Base-by-base conservation (phyloP, 768 basidiomycete species). In the Rhizopogon vulgaris region DNA sequence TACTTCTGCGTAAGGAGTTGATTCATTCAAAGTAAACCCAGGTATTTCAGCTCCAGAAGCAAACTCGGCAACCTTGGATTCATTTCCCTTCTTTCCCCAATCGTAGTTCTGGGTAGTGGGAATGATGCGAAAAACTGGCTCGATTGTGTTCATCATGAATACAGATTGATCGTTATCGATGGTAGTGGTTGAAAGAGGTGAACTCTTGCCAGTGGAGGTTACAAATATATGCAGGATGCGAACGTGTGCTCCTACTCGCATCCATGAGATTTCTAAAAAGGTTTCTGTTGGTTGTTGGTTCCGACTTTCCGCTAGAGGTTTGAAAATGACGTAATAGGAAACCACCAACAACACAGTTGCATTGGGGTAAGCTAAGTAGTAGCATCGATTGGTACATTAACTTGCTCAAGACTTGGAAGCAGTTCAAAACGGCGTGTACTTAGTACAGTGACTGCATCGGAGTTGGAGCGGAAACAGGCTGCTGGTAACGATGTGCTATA, bases 1-100 rank as follows among this genome's bases (percentile, higher is more conserved):
- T 66, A 92, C 95, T 83, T 99, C 95, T 25, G 96, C 95, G 65
- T 98, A 98, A 3, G 92, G 90, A 54, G 79, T 76, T 17, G 73
- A 68, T 59, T 86, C 80, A 56, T 93, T 82, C 48, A 92, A 72
- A 10, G 64, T 58, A 67, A 94, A 92, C 6, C 75, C 81, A 4
- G 84, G 77, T 3, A 88, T 67, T 43, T 72, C 74, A 40, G 80
- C 78, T 3, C 80, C 77, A 17, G 72, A 61, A 0, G 88, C 90
- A 47, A 90, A 84, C 63, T 91, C 85, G 6, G 95, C 94, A n/a
- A 90, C 96, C 66, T 90, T 88, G 56, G 90, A 90, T 15, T 73
- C 72, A 11, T 69, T 71, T 3, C 95, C 95, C 14, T 80, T 71
- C 73, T 90, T 94, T 17, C 95, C 95, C 95, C 95, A 99, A 64